Percentiles rank a stretch among this genome's conserved stretches.
Evolutionary conservation across 208 protist species (phyloP).

Genomic region (Crithidia sp.): DNA sequence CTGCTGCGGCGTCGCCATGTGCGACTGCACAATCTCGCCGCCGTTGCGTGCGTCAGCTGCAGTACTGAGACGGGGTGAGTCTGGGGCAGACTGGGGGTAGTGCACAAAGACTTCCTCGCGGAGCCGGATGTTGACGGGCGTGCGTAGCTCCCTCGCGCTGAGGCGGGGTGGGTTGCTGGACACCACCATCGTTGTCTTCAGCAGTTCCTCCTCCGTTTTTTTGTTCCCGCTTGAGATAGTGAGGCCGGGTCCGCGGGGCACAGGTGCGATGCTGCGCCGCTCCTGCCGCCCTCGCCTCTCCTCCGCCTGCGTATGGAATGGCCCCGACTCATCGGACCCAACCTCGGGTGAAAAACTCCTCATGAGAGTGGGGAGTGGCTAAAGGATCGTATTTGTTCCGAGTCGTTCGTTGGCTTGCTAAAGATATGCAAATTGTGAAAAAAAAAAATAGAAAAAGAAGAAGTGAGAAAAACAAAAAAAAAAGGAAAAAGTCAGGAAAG

Average conservation of each 20-base stretch:
- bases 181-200: slow-evolving; percentile 21
- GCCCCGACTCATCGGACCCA: neutral
- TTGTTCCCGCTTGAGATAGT: slow-evolving; percentile 6
- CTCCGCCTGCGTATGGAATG: neutral
- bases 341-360: neutral
- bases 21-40: neutral
- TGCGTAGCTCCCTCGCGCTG: slow-evolving; percentile 8
- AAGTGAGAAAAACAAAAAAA: slow-evolving; percentile 6
- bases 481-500: slow-evolving; percentile 9
- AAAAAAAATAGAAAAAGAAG: neutral
- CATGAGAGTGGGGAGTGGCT: neutral
- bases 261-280: neutral
- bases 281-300: neutral
- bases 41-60: neutral
- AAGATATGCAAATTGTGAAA: neutral
- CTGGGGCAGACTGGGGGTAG: neutral
- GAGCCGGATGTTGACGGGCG: slow-evolving; percentile 21
- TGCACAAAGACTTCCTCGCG: slow-evolving; percentile 25
- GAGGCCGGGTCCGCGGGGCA: slow-evolving; percentile 2
- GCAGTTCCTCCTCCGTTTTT: slow-evolving; percentile 13
- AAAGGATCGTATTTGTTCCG: too few relatives aligned
- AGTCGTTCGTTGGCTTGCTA: neutral
- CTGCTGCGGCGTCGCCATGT: neutral
- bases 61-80: neutral
- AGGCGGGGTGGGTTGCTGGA: neutral